Base-by-base conservation (phyloP, 257 asterid genomes). In the Solanum chilense region DNA sequence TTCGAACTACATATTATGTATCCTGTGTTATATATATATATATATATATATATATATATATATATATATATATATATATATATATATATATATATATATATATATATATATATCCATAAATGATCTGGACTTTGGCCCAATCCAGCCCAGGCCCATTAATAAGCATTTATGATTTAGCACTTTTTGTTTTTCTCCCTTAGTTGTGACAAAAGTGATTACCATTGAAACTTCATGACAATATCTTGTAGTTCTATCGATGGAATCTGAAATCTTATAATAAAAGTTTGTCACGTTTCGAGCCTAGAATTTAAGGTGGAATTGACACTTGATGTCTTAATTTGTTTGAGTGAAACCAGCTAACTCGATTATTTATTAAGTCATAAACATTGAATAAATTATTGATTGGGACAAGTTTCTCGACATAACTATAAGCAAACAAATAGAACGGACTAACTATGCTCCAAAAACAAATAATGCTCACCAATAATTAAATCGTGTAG, bases 281-380 rank as follows among this genome's bases (percentile, higher is more conserved):
- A 23, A 9, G 1, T 4, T 23, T 60, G 7, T 62, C 16, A 10
- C 2, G 0, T 3, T 1, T 10, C 7, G 3, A 62, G 69, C 1
- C 7, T 62, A 62, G 15, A 62, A 6, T 62, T 23, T 23, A 4
- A 23, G 2, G 14, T 1, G 1, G 5, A n/a, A 23, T 62, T 3
- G 31, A 1, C 29, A 23, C 7, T 9, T 23, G 31, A 23, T 62
- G 29, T 62, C 29, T 23, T 23, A 21, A 62, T 14, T 62, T 62
- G 69, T 12, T 58, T 12, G 5, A 58, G 27, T 20, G 12, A 12
- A 58, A 58, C 66, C 25, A 58, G 21, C 6, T 60, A 60, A 60
- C 6, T 60, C 0, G 0, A 4, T 1, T 60, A 60, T 60, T 21
- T 60, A 21, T 60, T 9, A 60, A 60, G 69, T 23, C 3, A 3